A percentile compares a stretch with the other conserved stretches of the same genome.
phyloP scores from a whole-genome alignment of 495 filamentous ascomycete genomes.

The Sphaerosporella brunnea region DNA sequence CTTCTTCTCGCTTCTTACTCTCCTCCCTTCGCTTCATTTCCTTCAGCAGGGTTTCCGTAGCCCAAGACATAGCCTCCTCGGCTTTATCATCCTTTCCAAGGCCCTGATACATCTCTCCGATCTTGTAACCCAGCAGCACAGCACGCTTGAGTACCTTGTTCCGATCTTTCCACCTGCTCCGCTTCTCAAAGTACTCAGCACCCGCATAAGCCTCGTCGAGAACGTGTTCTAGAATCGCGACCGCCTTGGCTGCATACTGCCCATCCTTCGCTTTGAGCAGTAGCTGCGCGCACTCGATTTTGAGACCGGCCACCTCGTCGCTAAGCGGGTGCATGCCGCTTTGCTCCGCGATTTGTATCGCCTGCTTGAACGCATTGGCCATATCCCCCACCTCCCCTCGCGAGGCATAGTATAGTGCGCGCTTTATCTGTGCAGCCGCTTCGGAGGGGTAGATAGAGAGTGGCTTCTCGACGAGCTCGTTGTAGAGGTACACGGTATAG shows the following conservation, averaged over 20 bases:
- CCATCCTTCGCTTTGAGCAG: constrained; percentile 47
- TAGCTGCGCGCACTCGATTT: constrained; percentile 59
- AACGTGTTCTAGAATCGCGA: constrained; percentile 55
- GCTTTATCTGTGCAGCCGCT: constrained; percentile 64
- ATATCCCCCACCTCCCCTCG: constrained; percentile 52
- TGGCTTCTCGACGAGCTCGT: constrained; percentile 19
- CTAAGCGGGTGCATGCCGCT: constrained; percentile 67
- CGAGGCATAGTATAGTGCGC: constrained; percentile 73
- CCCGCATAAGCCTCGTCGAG: constrained; percentile 38
- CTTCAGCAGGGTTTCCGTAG: constrained; percentile 60
- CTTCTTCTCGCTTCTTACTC: constrained; percentile 47
- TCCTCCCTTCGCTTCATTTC: constrained; percentile 50
- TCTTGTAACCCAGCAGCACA: constrained; percentile 56
- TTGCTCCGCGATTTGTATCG: constrained; percentile 50
- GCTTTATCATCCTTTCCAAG: constrained; percentile 45
- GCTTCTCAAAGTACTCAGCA: constrained; percentile 28
- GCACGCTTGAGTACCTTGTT: constrained; percentile 53
- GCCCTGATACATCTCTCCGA: constrained; percentile 59
- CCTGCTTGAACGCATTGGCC: constrained; percentile 61
- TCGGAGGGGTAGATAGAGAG: constrained; percentile 65
- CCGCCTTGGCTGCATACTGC: constrained; percentile 35
- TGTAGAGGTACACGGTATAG: constrained; percentile 14
- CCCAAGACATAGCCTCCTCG: constrained; percentile 57
- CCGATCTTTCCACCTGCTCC: constrained; percentile 31
- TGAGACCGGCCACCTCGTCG: constrained; percentile 77